These are phyloP conservation scores for Fusarium lateritium DNA, from an alignment of 2,329 filamentous ascomycete species.

Conservation along the genomic window DNA sequence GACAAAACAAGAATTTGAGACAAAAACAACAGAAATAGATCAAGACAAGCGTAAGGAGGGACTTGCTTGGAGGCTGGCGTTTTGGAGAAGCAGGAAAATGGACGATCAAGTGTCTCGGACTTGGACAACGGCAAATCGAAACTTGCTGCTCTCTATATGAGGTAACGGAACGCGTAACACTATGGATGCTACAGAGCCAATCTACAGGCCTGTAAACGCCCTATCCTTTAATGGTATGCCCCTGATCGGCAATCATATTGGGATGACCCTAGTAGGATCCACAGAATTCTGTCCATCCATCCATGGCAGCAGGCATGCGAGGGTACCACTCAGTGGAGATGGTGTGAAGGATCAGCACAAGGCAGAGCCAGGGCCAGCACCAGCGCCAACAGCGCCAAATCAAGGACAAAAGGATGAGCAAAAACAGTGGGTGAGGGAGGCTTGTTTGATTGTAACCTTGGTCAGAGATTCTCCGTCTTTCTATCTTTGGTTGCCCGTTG, in stretches of 20 bases:
- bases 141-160: constrained; percentile 25
- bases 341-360: constrained; percentile 14
- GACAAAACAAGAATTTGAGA: constrained; percentile 4
- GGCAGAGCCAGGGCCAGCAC: background rate
- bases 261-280: constrained; percentile 22
- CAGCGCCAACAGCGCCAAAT: constrained; percentile 15
- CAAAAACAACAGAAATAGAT: constrained; percentile 6
- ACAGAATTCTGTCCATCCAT: constrained; percentile 6
- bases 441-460: background rate
- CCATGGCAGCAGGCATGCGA: constrained; percentile 21
- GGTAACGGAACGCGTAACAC: constrained; percentile 36
- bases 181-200: constrained; percentile 15
- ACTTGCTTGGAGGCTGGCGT: constrained; percentile 15
- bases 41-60: constrained; percentile 37
- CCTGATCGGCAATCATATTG: constrained; percentile 29
- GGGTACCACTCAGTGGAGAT: constrained; percentile 18
- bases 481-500: no score
- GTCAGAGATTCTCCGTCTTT: no score
- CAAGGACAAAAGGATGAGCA: background rate
- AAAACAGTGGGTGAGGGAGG: background rate
- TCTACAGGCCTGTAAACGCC: constrained; percentile 20
- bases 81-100: background rate
- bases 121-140: constrained; percentile 5
- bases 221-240: constrained; percentile 1
- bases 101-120: constrained; percentile 12